Percentiles rank a stretch among this genome's conserved stretches.
Conservation (phyloP, 202 grass and related monocot species). For the Cymbopogon flexuosus region DNA sequence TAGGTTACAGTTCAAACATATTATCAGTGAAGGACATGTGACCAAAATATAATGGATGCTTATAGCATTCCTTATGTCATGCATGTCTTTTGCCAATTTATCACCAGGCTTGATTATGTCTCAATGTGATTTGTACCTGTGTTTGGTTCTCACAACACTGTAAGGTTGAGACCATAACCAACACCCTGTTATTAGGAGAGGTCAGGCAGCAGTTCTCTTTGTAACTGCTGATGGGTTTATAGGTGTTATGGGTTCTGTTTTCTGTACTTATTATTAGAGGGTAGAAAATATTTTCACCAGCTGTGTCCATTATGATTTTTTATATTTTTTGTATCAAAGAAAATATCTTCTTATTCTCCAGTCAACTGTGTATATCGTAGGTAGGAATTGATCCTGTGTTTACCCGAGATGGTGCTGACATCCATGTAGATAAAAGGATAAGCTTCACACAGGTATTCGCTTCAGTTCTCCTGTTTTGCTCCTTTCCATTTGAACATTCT, state of each 20-base stretch:
- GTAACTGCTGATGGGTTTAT: neutral
- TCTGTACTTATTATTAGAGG: neutral
- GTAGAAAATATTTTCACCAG: neutral
- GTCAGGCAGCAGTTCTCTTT: neutral
- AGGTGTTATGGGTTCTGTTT: neutral
- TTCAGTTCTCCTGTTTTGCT: slow-evolving; percentile 10
- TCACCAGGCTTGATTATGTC: neutral
- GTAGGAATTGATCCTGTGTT: slow-evolving; percentile 77
- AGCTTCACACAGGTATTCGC: slow-evolving; percentile 74
- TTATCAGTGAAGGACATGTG: neutral
- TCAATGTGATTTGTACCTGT: neutral
- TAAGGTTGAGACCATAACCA: neutral
- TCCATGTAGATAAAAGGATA: slow-evolving; percentile 74
- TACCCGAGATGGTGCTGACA: slow-evolving; percentile 78
- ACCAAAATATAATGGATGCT: neutral
- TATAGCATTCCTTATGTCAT: neutral
- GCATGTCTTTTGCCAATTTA: neutral
- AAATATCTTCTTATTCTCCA: slow-evolving; percentile 25
- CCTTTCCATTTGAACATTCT: slow-evolving; percentile 11
- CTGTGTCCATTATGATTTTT: neutral
- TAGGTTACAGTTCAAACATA: neutral
- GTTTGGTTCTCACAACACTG: neutral
- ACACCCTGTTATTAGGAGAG: slow-evolving; percentile 2
- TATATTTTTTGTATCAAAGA: slow-evolving; percentile 13
- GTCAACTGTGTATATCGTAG: slow-evolving; percentile 39